Evolutionary conservation across 805 yeast species (phyloP).

Genomic region (Ogataea kodamae): DNA sequence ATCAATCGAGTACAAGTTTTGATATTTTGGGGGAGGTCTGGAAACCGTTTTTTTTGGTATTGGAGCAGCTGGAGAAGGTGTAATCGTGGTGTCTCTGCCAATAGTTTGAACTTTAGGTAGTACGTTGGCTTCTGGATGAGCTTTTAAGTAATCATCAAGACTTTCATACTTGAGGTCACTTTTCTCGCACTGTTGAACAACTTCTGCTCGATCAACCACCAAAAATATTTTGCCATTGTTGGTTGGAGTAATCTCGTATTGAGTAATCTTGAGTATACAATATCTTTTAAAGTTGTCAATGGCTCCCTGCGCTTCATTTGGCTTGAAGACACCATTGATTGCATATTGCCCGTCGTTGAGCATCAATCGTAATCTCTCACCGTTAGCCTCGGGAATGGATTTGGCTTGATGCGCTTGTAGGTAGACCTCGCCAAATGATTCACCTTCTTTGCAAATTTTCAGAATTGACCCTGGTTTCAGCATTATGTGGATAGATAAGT

Average conservation of each 20-base stretch:
- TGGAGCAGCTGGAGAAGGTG: constrained; percentile 18
- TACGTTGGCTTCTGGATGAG: constrained; percentile 54
- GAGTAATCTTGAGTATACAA: constrained; percentile 23
- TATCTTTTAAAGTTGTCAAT: constrained; percentile 27
- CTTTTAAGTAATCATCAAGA: constrained; percentile 55
- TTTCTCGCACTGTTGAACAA: constrained; percentile 37
- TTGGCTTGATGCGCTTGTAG: constrained; percentile 33
- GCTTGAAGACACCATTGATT: constrained; percentile 52
- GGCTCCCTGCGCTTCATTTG: constrained; percentile 34
- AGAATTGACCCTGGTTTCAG: constrained; percentile 24
- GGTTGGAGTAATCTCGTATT: constrained; percentile 25
- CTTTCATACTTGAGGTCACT: constrained; percentile 16
- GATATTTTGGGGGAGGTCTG: constrained; percentile 27
- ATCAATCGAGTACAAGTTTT: constrained; percentile 68
- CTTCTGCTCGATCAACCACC: constrained; percentile 27
- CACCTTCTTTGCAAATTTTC: constrained; percentile 24
- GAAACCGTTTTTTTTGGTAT: constrained; percentile 15
- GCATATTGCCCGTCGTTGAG: constrained; percentile 50
- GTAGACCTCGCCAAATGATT: constrained; percentile 20
- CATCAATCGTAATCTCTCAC: constrained; percentile 43
- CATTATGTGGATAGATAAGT: constrained; percentile 10
- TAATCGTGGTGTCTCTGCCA: constrained; percentile 13
- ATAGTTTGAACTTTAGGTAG: constrained; percentile 15
- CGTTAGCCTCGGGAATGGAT: constrained; percentile 35
- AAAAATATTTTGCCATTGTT: constrained; percentile 28